A percentile compares a stretch with the other conserved stretches of the same genome.
Evolutionary conservation across 495 filamentous ascomycete genomes (phyloP).

Genomic region (Neurospora sp.): DNA sequence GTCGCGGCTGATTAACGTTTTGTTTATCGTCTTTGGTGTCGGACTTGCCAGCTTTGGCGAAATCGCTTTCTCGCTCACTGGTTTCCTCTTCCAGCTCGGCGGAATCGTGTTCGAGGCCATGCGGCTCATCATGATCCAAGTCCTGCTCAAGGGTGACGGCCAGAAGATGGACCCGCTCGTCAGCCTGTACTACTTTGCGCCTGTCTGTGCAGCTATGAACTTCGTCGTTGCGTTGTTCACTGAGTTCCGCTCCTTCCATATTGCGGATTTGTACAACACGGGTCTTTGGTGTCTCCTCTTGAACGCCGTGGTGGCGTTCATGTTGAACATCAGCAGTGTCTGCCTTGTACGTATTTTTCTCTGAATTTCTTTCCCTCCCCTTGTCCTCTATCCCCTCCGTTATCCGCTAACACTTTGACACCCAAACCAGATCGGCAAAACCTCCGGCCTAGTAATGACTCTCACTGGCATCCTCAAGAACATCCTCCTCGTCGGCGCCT

Average conservation of each 20-base stretch:
- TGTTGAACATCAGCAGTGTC: constrained; percentile 67
- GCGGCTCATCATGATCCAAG: constrained; percentile 69
- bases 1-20: constrained; percentile 54
- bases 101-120: constrained; percentile 67
- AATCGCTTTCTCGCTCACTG: constrained; percentile 58
- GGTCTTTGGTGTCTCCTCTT: constrained; percentile 48
- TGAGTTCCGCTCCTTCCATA: constrained; percentile 45
- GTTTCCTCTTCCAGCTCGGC: constrained; percentile 60
- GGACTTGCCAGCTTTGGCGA: constrained; percentile 66
- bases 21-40: constrained; percentile 65
- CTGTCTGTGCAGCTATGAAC: constrained; percentile 69
- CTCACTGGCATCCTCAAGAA: constrained; percentile 71
- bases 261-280: constrained; percentile 43
- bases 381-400: background rate
- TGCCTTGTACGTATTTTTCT: constrained; percentile 46
- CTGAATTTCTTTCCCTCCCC: background rate
- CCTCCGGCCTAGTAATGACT: constrained; percentile 65
- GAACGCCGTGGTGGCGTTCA: constrained; percentile 67
- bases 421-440: constrained; percentile 58
- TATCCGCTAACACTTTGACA: background rate
- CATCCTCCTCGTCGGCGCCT: constrained; percentile 56
- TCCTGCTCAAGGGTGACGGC: constrained; percentile 54
- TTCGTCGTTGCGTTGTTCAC: constrained; percentile 50
- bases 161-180: constrained; percentile 76
- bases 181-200: constrained; percentile 77